phyloP scores from a whole-genome alignment of 1,284 basidiomycete genomes.

The Apiotrichum akiyoshidainum region DNA sequence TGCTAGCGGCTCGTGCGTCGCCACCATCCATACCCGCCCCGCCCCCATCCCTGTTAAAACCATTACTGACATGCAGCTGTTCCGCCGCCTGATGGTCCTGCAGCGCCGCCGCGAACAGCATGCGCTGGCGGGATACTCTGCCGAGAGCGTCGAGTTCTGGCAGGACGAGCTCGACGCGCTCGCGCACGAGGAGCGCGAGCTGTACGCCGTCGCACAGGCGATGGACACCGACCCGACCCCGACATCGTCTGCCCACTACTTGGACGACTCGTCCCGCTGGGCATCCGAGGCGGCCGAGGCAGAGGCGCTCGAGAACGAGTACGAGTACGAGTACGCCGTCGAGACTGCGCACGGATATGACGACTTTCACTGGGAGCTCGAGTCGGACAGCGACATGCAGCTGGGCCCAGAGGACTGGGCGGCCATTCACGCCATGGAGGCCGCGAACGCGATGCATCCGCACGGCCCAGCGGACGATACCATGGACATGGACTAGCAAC shows the following conservation, averaged over 20 bases:
- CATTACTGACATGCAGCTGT: constrained; percentile 32
- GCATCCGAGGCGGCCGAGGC: constrained; percentile 33
- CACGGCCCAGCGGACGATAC: constrained; percentile 2
- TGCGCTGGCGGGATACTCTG: constrained; percentile 37
- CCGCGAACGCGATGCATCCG: neutral
- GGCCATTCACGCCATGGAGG: constrained; percentile 9
- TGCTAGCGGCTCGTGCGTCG: no score
- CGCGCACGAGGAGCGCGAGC: constrained; percentile 20
- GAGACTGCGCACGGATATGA: constrained; percentile 16
- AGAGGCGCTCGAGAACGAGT: constrained; percentile 25
- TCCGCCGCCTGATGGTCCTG: constrained; percentile 40
- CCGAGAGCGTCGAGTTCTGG: constrained; percentile 40
- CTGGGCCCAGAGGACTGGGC: constrained; percentile 12
- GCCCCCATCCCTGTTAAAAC: neutral
- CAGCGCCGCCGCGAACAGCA: constrained; percentile 36
- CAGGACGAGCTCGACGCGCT: constrained; percentile 30
- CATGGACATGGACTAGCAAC: constrained; percentile 12
- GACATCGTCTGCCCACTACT: neutral
- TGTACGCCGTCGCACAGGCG: constrained; percentile 8
- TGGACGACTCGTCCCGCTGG: constrained; percentile 22
- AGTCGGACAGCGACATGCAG: neutral
- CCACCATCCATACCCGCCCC: neutral
- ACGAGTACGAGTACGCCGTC: constrained; percentile 21
- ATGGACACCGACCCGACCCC: constrained; percentile 7
- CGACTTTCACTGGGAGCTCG: neutral